Conservation (phyloP, 345 rosid species). For the Populus euphratica region DNA sequence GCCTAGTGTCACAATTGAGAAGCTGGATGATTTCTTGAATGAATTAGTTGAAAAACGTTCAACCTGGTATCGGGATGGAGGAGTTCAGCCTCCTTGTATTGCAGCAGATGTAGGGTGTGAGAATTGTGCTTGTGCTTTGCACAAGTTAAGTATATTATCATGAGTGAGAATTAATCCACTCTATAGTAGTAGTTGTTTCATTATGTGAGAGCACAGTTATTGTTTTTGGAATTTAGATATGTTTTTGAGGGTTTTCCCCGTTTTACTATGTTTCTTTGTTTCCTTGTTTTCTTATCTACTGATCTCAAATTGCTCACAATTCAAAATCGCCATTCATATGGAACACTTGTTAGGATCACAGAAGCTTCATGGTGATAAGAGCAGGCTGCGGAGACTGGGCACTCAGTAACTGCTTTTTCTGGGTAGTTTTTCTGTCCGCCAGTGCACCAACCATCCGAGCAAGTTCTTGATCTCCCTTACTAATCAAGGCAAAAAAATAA, state of each 20-base stretch:
- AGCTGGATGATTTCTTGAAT: conserved; percentile 66
- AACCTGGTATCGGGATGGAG: conserved; percentile 56
- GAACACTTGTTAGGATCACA: no score
- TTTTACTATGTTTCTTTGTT: background rate
- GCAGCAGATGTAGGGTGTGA: conserved; percentile 58
- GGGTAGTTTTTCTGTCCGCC: no score
- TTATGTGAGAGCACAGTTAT: conserved; percentile 12
- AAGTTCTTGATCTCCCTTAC: no score
- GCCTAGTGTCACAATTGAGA: conserved; percentile 80
- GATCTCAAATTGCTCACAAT: no score
- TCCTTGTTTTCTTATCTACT: background rate
- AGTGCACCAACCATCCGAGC: no score
- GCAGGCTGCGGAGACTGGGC: no score
- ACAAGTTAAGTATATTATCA: conserved; percentile 37
- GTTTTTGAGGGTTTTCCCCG: background rate
- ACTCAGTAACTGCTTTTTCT: no score
- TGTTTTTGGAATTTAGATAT: conserved; percentile 3
- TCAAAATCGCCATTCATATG: no score
- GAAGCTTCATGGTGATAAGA: no score
- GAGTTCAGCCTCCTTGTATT: conserved; percentile 52
- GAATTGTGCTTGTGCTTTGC: conserved; percentile 64
- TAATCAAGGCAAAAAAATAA: no score
- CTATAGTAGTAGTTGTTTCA: conserved; percentile 7
- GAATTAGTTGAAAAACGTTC: conserved; percentile 54
- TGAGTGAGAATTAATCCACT: conserved; percentile 1